Evolutionary conservation across 176 grass and related monocot species (phyloP).

Genomic region (Rhynchospora breviuscula): DNA sequence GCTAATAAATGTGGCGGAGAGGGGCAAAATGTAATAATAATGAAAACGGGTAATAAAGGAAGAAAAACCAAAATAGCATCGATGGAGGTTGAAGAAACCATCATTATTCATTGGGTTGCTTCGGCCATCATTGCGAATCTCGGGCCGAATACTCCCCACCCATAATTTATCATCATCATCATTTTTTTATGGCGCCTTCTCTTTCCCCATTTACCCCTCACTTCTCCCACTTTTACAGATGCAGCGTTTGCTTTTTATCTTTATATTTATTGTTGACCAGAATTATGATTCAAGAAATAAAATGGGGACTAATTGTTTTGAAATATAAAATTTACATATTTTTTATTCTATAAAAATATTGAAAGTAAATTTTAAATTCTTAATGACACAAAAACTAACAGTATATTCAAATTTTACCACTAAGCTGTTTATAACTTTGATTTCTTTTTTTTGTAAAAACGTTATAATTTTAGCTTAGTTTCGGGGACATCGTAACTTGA

Average conservation of each 20-base stretch:
- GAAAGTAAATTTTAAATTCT: too few relatives aligned
- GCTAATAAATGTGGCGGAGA: constrained; percentile 20
- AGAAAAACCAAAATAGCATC: constrained; percentile 47
- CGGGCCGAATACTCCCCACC: constrained; percentile 83
- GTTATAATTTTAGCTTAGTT: too few relatives aligned
- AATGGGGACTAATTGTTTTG: not conserved
- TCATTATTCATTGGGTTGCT: constrained; percentile 21
- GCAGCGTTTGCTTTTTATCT: not conserved
- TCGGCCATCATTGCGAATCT: constrained; percentile 98
- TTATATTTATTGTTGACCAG: constrained; percentile 1
- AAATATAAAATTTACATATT: not conserved
- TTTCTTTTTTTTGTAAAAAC: too few relatives aligned
- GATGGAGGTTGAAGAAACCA: constrained; percentile 33
- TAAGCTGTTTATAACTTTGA: not conserved
- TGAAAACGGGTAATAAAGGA: constrained; percentile 33
- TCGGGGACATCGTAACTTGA: not conserved
- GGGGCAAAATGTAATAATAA: constrained; percentile 22
- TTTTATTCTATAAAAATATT: not conserved
- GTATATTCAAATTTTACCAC: too few relatives aligned
- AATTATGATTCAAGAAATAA: not conserved
- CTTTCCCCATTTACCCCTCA: constrained; percentile 19
- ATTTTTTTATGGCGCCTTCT: constrained; percentile 12
- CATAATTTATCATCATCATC: constrained; percentile 52
- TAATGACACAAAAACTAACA: too few relatives aligned
- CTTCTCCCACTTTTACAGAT: not conserved